Conservation (phyloP, 1,284 basidiomycete genomes). For the Porodaedalea pini region DNA sequence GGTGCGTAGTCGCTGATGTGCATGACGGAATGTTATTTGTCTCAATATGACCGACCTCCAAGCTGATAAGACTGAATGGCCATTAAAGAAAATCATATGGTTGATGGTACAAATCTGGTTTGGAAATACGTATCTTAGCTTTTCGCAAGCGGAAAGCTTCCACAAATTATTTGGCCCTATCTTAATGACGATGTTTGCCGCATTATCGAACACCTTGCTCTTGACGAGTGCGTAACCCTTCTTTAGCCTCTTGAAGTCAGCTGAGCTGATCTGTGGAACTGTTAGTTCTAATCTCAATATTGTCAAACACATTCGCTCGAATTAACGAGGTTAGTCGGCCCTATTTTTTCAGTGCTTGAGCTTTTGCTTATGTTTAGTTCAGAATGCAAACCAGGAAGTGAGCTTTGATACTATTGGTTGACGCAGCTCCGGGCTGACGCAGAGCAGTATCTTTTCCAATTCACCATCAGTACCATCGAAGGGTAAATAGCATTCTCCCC, state of each 20-base stretch:
- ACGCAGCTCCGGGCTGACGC: not conserved
- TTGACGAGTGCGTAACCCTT: conserved; percentile 59
- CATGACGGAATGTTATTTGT: conserved; percentile 16
- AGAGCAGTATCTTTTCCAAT: conserved; percentile 79
- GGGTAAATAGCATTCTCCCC: conserved; percentile 46
- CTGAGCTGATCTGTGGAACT: conserved; percentile 5
- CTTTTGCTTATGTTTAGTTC: conserved; percentile 1
- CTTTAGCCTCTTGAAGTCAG: not conserved
- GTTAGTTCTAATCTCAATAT: conserved; percentile 79
- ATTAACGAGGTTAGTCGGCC: conserved; percentile 63
- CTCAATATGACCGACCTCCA: conserved; percentile 15
- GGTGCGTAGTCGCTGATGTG: conserved; percentile 38
- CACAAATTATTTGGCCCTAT: conserved; percentile 84
- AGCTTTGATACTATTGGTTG: conserved; percentile 15
- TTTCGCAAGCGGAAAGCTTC: conserved; percentile 67
- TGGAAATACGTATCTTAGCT: conserved; percentile 73
- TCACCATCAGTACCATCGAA: conserved; percentile 83
- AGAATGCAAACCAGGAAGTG: conserved; percentile 84
- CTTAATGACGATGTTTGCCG: conserved; percentile 82
- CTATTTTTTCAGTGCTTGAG: conserved; percentile 2
- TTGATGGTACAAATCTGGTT: conserved; percentile 83
- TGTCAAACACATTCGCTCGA: conserved; percentile 80
- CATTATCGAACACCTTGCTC: conserved; percentile 74
- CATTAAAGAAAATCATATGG: conserved; percentile 71
- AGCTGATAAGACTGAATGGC: conserved; percentile 54